Evolutionary conservation across 2,329 filamentous ascomycete species (phyloP), one percentile per base, ranked within the genome.

Genomic region (Aspergillus ustus): DNA sequence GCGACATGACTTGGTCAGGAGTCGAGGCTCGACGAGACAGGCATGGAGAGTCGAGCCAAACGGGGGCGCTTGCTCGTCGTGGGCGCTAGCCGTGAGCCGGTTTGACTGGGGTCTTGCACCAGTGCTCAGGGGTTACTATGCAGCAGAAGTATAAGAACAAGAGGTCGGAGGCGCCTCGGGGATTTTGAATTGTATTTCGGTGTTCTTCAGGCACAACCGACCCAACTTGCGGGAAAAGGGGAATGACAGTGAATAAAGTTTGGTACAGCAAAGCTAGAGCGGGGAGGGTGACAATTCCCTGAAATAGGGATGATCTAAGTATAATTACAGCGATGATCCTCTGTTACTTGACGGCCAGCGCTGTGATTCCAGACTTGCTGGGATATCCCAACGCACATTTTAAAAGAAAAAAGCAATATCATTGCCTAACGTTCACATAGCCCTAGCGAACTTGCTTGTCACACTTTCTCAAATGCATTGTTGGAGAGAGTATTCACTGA

Each of bases 1-100:
- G 75, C 69, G 74, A 75, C 74, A 77, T 77, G 70, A 67, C 72
- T 73, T 62, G 62, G 57, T 62, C 60, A 64, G 57, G 58, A 63
- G 62, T 64, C 50, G 52, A 61, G 60, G 66, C 66, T 62, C 60
- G 51, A 60, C 48, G 50, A 50, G 25, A 46, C 57, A 37, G 40
- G 58, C 63, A 61, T 66, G 43, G 59, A 59, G 54, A 48, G 58
- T 44, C 15, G 54, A 62, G 59, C 57, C 52, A 60, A 46, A 49
- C 25, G 57, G 59, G 50, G 57, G 49, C 65, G 61, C 55, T 61
- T 53, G 59, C 53, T 59, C 59, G 44, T 57, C 25, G 56, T 66
- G 43, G 60, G 57, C 64, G 63, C 64, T 66, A 66, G 48, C 62
- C 52, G 55, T 51, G 58, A 53, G 56, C 52, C 56, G 64, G 64